phyloP scores from a whole-genome alignment of 306 rosid species.

The Vicia sativa region DNA sequence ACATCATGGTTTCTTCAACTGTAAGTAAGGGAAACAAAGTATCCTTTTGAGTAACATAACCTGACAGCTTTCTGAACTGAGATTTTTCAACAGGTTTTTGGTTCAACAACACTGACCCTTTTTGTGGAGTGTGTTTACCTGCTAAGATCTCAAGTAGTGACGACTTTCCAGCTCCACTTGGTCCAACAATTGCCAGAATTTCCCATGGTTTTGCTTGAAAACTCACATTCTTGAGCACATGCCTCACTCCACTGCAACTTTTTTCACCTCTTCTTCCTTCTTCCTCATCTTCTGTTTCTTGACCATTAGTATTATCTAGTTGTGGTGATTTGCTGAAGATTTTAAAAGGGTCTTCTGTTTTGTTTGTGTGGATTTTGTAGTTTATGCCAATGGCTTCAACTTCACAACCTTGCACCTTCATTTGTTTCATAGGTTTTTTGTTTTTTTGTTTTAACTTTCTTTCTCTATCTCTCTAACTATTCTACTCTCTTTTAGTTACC shows the following conservation, averaged over 20 bases:
- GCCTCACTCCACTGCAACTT: conserved; percentile 48
- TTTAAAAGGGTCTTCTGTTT: conserved; percentile 50
- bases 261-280: conserved; percentile 41
- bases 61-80: conserved; percentile 75
- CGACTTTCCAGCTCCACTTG: conserved; percentile 95
- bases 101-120: conserved; percentile 68
- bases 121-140: conserved; percentile 63
- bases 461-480: conserved; percentile 24
- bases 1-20: conserved; percentile 87
- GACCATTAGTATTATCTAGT: conserved; percentile 26
- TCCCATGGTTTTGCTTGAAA: conserved; percentile 76
- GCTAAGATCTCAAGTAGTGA: conserved; percentile 86
- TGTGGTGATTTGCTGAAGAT: conserved; percentile 49
- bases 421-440: conserved; percentile 48
- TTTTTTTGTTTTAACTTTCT: background rate
- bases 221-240: conserved; percentile 62
- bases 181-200: conserved; percentile 90
- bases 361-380: conserved; percentile 63
- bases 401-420: conserved; percentile 81
- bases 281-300: conserved; percentile 40
- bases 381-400: conserved; percentile 74
- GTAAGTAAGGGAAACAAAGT: conserved; percentile 79
- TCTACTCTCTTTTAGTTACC: conserved; percentile 38
- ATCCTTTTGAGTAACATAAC: conserved; percentile 88
- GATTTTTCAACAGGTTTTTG: conserved; percentile 58